Percentiles rank a stretch among this genome's conserved stretches.
phyloP scores from a whole-genome alignment of 495 filamentous ascomycete species.

The Penicillium subrubescens region DNA sequence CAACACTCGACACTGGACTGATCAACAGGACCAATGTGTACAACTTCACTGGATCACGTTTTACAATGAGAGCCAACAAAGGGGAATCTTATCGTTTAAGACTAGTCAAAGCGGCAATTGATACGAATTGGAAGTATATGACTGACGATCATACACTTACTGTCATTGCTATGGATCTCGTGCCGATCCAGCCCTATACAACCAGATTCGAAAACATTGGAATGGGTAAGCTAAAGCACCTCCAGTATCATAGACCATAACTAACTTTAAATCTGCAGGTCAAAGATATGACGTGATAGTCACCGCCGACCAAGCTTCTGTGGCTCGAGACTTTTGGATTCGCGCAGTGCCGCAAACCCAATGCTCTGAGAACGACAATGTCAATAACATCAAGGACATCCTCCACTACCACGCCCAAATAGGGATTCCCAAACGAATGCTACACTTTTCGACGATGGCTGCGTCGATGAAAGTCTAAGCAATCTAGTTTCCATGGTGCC shows the following conservation, averaged over 20 bases:
- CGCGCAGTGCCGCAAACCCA: slow-evolving; percentile 54
- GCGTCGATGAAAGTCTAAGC: slow-evolving; percentile 7
- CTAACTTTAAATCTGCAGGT: slow-evolving; percentile 32
- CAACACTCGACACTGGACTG: slow-evolving; percentile 46
- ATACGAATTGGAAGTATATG: slow-evolving; percentile 49
- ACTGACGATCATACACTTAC: slow-evolving; percentile 48
- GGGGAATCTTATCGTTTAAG: slow-evolving; percentile 50
- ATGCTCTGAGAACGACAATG: slow-evolving; percentile 45
- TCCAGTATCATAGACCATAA: slow-evolving; percentile 26
- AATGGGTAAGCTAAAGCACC: slow-evolving; percentile 49
- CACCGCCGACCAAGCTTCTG: slow-evolving; percentile 50
- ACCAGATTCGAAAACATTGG: slow-evolving; percentile 51
- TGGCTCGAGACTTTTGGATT: slow-evolving; percentile 63
- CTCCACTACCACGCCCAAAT: slow-evolving; percentile 47
- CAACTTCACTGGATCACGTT: slow-evolving; percentile 36
- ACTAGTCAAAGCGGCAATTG: slow-evolving; percentile 47
- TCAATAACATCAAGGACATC: slow-evolving; percentile 58
- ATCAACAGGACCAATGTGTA: slow-evolving; percentile 54
- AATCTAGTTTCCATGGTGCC: slow-evolving; percentile 18
- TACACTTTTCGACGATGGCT: not conserved
- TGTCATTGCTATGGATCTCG: slow-evolving; percentile 49
- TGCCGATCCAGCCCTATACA: slow-evolving; percentile 47
- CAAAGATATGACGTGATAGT: slow-evolving; percentile 74
- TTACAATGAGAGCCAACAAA: slow-evolving; percentile 33
- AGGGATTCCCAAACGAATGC: slow-evolving; percentile 4